Percentiles rank a stretch among this genome's conserved stretches.
phyloP scores from a whole-genome alignment of 2,329 filamentous ascomycete genomes.

The Cercospora sp. region DNA sequence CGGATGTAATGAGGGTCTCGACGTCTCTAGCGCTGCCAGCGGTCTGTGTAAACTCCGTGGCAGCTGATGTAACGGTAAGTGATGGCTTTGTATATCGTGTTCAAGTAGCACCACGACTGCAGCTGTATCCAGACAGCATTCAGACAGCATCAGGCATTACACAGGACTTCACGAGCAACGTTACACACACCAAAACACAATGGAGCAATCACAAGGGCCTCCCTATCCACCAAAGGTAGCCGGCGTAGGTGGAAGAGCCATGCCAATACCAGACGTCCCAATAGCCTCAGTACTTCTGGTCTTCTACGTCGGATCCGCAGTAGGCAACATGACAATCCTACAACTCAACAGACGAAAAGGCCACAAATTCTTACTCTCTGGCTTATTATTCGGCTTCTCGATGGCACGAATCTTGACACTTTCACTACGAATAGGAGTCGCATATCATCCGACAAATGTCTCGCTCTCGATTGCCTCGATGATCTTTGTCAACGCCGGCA shows the following conservation, averaged over 20 bases:
- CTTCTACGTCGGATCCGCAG: conserved; percentile 45
- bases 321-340: conserved; percentile 46
- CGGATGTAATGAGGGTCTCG: background rate
- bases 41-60: background rate
- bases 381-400: conserved; percentile 47
- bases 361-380: conserved; percentile 47
- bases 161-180: background rate
- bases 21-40: background rate
- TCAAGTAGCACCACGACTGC: background rate
- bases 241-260: conserved; percentile 42
- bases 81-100: background rate
- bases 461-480: conserved; percentile 35
- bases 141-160: background rate
- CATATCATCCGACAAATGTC: conserved; percentile 34
- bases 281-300: conserved; percentile 44
- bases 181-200: background rate
- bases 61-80: background rate
- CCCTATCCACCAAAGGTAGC: conserved; percentile 34
- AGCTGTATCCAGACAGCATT: background rate
- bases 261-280: conserved; percentile 43
- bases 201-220: conserved; percentile 23
- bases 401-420: conserved; percentile 46
- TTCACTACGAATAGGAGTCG: conserved; percentile 39
- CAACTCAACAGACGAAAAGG: conserved; percentile 39
- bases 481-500: conserved; percentile 37